Percentiles rank a stretch among this genome's conserved stretches.
Evolutionary conservation across 78 protist species (phyloP).

Genomic region (Speleostelium caveatum): DNA sequence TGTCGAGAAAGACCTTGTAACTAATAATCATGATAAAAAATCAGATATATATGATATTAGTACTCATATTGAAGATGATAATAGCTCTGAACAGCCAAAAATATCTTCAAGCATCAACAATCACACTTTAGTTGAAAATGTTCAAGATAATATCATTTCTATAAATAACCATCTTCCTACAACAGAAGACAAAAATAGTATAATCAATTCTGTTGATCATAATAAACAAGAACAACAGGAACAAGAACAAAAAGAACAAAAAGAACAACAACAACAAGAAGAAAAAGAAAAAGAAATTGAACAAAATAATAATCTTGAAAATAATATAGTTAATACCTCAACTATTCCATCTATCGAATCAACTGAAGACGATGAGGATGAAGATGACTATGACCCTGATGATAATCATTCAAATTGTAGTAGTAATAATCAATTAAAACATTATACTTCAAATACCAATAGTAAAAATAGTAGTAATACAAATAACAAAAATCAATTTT

Average conservation of each 20-base stretch:
- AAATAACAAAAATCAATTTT: background rate
- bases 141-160: too few species aligned
- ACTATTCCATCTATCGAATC: slow-evolving; percentile 4
- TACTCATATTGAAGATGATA: too few species aligned
- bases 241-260: background rate
- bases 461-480: background rate
- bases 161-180: too few species aligned
- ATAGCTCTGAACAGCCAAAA: too few species aligned
- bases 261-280: background rate
- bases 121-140: too few species aligned
- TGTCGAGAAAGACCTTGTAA: too few species aligned
- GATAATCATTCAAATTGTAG: background rate
- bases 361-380: slow-evolving; percentile 16
- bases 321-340: background rate
- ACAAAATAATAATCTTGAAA: too few species aligned
- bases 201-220: too few species aligned
- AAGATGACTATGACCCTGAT: background rate
- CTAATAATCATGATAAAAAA: too few species aligned
- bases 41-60: too few species aligned
- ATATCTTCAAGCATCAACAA: too few species aligned
- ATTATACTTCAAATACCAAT: background rate
- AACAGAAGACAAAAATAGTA: too few species aligned
- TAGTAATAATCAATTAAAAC: background rate
- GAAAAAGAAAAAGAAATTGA: background rate
- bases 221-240: background rate